These are phyloP conservation scores for Coniochaeta prunicola DNA, from an alignment of 2,329 filamentous ascomycete genomes.

Conservation along the genomic window DNA sequence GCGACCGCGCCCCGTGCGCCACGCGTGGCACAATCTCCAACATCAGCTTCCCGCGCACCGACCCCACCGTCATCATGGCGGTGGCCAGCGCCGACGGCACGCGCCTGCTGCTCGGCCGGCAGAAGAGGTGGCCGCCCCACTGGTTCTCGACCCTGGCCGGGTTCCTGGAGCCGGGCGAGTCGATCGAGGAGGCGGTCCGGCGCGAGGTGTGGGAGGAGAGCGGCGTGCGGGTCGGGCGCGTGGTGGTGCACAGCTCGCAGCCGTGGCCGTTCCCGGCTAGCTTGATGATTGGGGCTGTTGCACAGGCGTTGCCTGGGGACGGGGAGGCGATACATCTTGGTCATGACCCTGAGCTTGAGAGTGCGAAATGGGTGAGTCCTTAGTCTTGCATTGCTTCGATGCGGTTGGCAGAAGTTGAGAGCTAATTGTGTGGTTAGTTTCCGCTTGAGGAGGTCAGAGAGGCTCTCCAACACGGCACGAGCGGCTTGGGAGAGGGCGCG, in stretches of 20 bases:
- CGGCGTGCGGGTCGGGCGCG: constrained; percentile 67
- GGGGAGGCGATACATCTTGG: constrained; percentile 77
- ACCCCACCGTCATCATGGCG: constrained; percentile 92
- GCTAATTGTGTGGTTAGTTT: constrained; percentile 40
- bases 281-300: constrained; percentile 82
- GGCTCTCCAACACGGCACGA: constrained; percentile 62
- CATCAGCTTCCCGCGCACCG: constrained; percentile 83
- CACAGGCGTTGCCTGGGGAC: constrained; percentile 65
- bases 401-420: background rate
- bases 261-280: constrained; percentile 84
- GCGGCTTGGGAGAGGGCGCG: constrained; percentile 57
- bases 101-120: constrained; percentile 74
- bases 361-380: constrained; percentile 61
- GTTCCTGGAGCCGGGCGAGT: constrained; percentile 80
- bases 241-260: constrained; percentile 77
- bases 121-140: constrained; percentile 72
- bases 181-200: constrained; percentile 75
- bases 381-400: background rate
- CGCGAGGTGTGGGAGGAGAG: constrained; percentile 84
- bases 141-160: constrained; percentile 89
- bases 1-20: constrained; percentile 62
- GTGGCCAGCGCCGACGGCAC: constrained; percentile 75
- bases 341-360: constrained; percentile 86
- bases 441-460: constrained; percentile 70
- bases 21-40: constrained; percentile 85